Percentiles rank a stretch among this genome's conserved stretches.
Evolutionary conservation across 768 basidiomycete genomes (phyloP).

Genomic region (Podaxis rugospora): DNA sequence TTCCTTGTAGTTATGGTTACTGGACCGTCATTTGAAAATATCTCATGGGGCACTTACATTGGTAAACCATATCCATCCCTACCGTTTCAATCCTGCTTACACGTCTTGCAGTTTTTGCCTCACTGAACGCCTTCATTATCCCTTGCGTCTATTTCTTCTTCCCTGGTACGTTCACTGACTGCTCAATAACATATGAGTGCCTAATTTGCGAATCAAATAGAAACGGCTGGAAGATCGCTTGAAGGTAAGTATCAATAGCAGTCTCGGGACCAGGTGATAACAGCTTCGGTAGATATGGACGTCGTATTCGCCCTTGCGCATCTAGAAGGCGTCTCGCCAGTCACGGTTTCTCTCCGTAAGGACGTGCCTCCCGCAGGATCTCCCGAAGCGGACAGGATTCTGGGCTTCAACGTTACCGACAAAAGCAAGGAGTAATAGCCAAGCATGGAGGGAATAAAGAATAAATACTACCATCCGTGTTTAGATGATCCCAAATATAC

Average conservation of each 20-base stretch:
- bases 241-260: conserved; percentile 30
- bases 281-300: conserved; percentile 33
- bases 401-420: conserved; percentile 26
- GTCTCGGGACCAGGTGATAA: neutral
- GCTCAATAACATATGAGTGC: neutral
- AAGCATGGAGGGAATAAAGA: neutral
- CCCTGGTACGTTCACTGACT: conserved; percentile 25
- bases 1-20: conserved; percentile 61
- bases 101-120: conserved; percentile 40
- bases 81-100: neutral
- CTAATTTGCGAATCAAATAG: conserved; percentile 18
- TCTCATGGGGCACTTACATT: conserved; percentile 58
- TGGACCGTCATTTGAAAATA: conserved; percentile 53
- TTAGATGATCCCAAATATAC: neutral
- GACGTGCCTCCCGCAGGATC: conserved; percentile 41
- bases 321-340: conserved; percentile 39
- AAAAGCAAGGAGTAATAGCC: conserved; percentile 26
- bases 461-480: neutral
- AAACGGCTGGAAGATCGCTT: conserved; percentile 55
- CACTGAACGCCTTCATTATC: conserved; percentile 51
- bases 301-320: conserved; percentile 42
- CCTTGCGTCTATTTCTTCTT: conserved; percentile 58
- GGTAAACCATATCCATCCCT: conserved; percentile 19
- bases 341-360: conserved; percentile 38
- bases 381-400: conserved; percentile 38